phyloP scores from a whole-genome alignment of 2,329 filamentous ascomycete species.

The Tolypocladium endophyticum region DNA sequence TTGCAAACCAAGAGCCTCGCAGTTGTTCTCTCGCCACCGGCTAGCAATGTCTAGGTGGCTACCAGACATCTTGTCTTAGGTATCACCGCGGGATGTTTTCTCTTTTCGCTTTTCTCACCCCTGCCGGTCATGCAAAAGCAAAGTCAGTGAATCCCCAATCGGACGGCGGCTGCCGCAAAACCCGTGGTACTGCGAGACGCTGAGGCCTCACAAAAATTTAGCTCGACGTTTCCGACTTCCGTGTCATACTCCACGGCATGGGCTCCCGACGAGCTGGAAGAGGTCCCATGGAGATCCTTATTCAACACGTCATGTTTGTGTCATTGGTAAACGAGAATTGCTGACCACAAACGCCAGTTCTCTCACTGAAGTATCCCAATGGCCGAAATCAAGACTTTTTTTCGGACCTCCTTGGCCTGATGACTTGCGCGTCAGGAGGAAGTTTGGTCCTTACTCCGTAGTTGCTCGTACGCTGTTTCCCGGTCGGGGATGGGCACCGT shows the following conservation, averaged over 20 bases:
- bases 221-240: not conserved
- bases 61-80: not conserved
- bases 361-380: not conserved
- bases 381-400: not conserved
- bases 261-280: not conserved
- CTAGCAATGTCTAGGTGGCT: not conserved
- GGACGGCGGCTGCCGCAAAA: not conserved
- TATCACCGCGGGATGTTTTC: not conserved
- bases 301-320: not conserved
- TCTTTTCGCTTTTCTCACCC: not conserved
- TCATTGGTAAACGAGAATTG: not conserved
- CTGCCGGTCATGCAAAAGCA: not conserved
- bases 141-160: not conserved
- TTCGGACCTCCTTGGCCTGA: too few species aligned
- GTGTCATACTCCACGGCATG: not conserved
- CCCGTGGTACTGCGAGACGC: not conserved
- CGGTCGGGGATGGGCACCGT: too few species aligned
- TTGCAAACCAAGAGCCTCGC: not conserved
- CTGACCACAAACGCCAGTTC: not conserved
- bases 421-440: too few species aligned
- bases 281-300: not conserved
- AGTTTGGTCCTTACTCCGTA: too few species aligned
- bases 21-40: not conserved
- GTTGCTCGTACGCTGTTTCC: not conserved
- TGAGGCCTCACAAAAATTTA: not conserved